Percentiles rank a stretch among this genome's conserved stretches.
Evolutionary conservation across 345 rosid species (phyloP).

Genomic region (Eucalyptus victrix): DNA sequence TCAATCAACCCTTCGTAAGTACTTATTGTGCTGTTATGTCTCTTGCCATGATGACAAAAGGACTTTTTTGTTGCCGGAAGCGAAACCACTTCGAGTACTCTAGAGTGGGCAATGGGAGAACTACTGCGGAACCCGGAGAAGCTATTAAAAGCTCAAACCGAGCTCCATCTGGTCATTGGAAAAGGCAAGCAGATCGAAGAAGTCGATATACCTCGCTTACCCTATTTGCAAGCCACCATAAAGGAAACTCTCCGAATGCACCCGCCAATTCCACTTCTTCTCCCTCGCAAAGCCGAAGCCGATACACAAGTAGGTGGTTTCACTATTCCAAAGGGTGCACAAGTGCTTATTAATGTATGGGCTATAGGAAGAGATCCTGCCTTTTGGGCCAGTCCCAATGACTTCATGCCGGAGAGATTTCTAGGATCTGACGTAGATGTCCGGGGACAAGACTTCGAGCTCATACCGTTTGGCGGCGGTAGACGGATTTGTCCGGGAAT

Average conservation of each 20-base stretch:
- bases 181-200: conserved; percentile 12
- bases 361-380: conserved; percentile 35
- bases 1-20: not conserved
- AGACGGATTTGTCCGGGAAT: conserved; percentile 34
- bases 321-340: conserved; percentile 24
- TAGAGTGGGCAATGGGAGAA: conserved; percentile 57
- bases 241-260: conserved; percentile 49
- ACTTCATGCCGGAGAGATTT: conserved; percentile 32
- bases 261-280: conserved; percentile 17
- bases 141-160: conserved; percentile 10
- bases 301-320: conserved; percentile 14
- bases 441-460: conserved; percentile 15
- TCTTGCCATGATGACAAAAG: not conserved
- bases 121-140: conserved; percentile 14
- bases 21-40: not conserved
- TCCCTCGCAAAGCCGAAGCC: conserved; percentile 20
- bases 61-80: conserved; percentile 29
- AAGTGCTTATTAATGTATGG: conserved; percentile 32
- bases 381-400: conserved; percentile 3
- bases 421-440: conserved; percentile 16
- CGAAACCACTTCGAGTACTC: conserved; percentile 33
- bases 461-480: conserved; percentile 33
- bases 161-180: conserved; percentile 17
- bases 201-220: conserved; percentile 11
- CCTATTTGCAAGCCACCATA: conserved; percentile 29